Base-by-base conservation (phyloP, 768 basidiomycete genomes). In the Cyclocybe cylindracea region DNA sequence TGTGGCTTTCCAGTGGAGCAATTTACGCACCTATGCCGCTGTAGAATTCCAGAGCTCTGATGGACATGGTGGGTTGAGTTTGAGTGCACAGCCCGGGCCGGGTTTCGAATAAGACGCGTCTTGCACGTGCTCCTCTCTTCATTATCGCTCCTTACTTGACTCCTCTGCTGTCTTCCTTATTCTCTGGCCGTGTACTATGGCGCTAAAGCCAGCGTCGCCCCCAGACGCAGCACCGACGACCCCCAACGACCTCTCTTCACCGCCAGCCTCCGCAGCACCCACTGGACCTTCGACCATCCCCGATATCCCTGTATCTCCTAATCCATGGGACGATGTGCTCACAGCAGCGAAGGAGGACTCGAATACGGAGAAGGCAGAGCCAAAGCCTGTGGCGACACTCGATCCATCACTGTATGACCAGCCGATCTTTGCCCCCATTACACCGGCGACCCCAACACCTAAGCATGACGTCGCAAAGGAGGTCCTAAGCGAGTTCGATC, bases 1-100 rank as follows among this genome's bases (percentile, higher is more conserved):
- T 19, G 46, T 19, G 11, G 24, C 24, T 39, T 11, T 14, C 29
- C 32, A 39, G 10, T 31, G 18, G 38, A 42, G 9, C 10, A 44
- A n/a, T 34, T n/a, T 31, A 56, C 71, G 45, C 50, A 86, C 90
- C 90, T 59, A 92, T 91, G 33, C 91, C 91, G 46, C 83, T 82
- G 69, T 89, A 92, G 61, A 92, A 92, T 67, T 93, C 89, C 18
- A 79, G 61, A 7, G 74, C 76, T 43, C 68, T 66, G 16, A 69
- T 48, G 18, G 66, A 29, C 68, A 70, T 70, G 35, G 24, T 24
- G 24, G 24, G 2, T 24, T 2, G 24, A 24, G 24, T 24, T 24
- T 24, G 24, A 24, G 24, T 24, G 5, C 24, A 24, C 5, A 24
- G 24, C 5, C 24, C 24, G 24, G 24, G 24, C 24, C 24, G 24